phyloP scores from a whole-genome alignment of 2,329 filamentous ascomycete genomes.

The Aspergillus ochraceus region DNA sequence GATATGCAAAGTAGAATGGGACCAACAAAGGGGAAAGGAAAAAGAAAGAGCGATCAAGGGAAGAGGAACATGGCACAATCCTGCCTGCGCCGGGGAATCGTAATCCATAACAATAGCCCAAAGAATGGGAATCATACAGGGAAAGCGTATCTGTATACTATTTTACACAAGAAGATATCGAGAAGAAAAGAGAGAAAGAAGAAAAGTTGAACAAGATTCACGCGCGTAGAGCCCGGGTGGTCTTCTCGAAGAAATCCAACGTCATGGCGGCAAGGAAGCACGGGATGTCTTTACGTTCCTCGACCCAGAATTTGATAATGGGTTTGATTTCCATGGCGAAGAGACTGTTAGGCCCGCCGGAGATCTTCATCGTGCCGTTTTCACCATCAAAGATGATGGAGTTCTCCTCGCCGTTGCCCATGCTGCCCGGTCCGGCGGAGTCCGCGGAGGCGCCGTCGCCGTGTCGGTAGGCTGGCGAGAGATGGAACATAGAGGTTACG shows the following conservation, averaged over 20 bases:
- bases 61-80: slow-evolving; percentile 24
- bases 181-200: slow-evolving; percentile 2
- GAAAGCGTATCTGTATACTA: background rate
- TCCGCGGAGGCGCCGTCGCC: slow-evolving; percentile 60
- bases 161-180: slow-evolving; percentile 5
- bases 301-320: slow-evolving; percentile 92
- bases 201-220: slow-evolving; percentile 19
- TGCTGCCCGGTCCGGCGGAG: slow-evolving; percentile 41
- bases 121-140: background rate
- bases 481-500: slow-evolving; percentile 82
- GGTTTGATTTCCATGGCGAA: slow-evolving; percentile 85
- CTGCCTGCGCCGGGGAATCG: slow-evolving; percentile 29
- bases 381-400: slow-evolving; percentile 84
- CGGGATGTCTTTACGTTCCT: slow-evolving; percentile 89
- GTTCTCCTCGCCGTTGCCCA: slow-evolving; percentile 53
- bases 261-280: slow-evolving; percentile 90
- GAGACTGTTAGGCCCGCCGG: slow-evolving; percentile 78
- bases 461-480: slow-evolving; percentile 53
- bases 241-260: slow-evolving; percentile 82
- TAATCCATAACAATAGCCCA: slow-evolving; percentile 7
- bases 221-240: slow-evolving; percentile 41
- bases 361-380: slow-evolving; percentile 96
- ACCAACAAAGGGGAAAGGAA: background rate
- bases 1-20: no score
- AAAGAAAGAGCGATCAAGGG: background rate